These are phyloP conservation scores for Melastoma candidum DNA, from an alignment of 441 rosid species.

Conservation along the genomic window DNA sequence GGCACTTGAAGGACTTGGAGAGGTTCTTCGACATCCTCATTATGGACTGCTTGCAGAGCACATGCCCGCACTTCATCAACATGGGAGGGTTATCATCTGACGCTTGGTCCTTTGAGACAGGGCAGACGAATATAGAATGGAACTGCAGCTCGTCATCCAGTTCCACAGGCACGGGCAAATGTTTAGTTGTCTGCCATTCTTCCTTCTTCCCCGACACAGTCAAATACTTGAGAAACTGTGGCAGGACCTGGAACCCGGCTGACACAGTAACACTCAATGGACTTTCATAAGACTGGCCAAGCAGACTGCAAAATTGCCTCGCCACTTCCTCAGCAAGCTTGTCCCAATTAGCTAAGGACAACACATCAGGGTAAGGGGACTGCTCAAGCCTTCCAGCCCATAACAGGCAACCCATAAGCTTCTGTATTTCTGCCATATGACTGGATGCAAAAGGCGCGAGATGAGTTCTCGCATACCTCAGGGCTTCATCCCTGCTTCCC, in stretches of 20 bases:
- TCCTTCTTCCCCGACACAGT: conserved; percentile 49
- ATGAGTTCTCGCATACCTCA: conserved; percentile 39
- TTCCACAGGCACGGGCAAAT: conserved; percentile 46
- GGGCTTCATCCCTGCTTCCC: conserved; percentile 37
- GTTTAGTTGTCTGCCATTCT: conserved; percentile 50
- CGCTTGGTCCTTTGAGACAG: conserved; percentile 47
- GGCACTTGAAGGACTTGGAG: conserved; percentile 31
- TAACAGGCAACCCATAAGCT: conserved; percentile 28
- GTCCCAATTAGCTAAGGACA: conserved; percentile 36
- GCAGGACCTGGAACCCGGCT: conserved; percentile 50
- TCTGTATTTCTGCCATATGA: conserved; percentile 28
- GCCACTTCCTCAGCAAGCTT: conserved; percentile 31
- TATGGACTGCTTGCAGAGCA: too few species aligned
- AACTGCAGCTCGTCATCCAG: background rate
- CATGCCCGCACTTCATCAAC: conserved; percentile 46
- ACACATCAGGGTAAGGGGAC: conserved; percentile 35
- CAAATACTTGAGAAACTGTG: conserved; percentile 48
- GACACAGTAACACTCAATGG: conserved; percentile 32
- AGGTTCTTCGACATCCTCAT: too few species aligned
- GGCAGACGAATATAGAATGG: conserved; percentile 23
- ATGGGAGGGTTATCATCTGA: conserved; percentile 58
- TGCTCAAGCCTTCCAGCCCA: conserved; percentile 40
- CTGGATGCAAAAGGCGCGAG: conserved; percentile 27
- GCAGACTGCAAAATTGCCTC: conserved; percentile 32
- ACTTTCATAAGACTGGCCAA: conserved; percentile 33